Evolutionary conservation across 495 filamentous ascomycete genomes (phyloP).

Genomic region (Aspergillus cavernicola): DNA sequence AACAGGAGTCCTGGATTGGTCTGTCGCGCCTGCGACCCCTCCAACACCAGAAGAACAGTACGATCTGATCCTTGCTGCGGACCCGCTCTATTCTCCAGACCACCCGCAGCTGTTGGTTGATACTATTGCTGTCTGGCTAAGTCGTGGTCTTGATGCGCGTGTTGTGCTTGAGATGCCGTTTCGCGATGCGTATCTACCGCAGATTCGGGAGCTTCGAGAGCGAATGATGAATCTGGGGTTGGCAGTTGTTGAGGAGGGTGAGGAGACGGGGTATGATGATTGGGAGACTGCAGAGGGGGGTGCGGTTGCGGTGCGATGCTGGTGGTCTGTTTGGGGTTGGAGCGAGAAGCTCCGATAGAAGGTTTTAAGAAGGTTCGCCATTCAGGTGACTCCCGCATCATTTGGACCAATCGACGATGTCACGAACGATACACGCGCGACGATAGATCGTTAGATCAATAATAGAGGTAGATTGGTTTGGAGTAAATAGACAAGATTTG

Average conservation of each 20-base stretch:
- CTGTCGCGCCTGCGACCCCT: constrained; percentile 32
- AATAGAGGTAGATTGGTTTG: constrained; percentile 24
- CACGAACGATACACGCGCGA: constrained; percentile 25
- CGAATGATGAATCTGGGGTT: constrained; percentile 54
- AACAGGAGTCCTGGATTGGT: constrained; percentile 67
- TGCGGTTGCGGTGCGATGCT: constrained; percentile 55
- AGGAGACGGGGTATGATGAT: constrained; percentile 66
- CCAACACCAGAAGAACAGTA: constrained; percentile 44
- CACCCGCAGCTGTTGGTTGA: constrained; percentile 61
- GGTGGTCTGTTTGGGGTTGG: constrained; percentile 65
- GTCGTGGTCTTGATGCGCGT: constrained; percentile 38
- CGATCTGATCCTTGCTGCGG: constrained; percentile 63
- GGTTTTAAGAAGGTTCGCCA: constrained; percentile 4
- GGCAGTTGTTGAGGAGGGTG: constrained; percentile 51
- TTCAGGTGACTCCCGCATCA: neutral
- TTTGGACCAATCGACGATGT: constrained; percentile 22
- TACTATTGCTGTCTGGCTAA: constrained; percentile 54
- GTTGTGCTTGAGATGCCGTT: constrained; percentile 65
- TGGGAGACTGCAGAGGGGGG: constrained; percentile 54
- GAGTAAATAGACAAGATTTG: neutral
- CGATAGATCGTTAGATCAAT: constrained; percentile 13
- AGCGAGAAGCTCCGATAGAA: constrained; percentile 41
- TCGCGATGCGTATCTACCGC: constrained; percentile 52
- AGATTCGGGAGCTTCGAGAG: constrained; percentile 51
- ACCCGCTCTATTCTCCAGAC: constrained; percentile 64